phyloP scores from a whole-genome alignment of 2,329 filamentous ascomycete species.

The Hortaea sp. region DNA sequence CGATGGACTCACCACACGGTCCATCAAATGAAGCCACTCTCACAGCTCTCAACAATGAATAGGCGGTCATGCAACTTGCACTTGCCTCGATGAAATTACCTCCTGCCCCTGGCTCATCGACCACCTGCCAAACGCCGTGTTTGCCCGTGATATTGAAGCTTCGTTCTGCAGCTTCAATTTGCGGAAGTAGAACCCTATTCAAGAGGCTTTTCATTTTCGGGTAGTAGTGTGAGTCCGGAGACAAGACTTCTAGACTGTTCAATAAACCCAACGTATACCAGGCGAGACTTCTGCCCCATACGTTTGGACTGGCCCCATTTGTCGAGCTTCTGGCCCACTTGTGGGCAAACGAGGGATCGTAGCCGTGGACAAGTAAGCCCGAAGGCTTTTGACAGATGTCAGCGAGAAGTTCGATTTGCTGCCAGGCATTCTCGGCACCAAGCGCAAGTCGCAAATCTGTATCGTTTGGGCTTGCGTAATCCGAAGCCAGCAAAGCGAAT shows the following conservation, averaged over 20 bases:
- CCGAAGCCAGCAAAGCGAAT: conserved; percentile 28
- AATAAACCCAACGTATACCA: conserved; percentile 47
- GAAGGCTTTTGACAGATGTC: conserved; percentile 32
- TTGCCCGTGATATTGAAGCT: conserved; percentile 8
- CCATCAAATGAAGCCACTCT: conserved; percentile 28
- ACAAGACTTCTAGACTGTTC: conserved; percentile 37
- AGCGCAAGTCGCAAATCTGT: conserved; percentile 5
- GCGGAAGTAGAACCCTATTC: conserved; percentile 29
- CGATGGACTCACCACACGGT: conserved; percentile 14
- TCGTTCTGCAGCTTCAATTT: conserved; percentile 30
- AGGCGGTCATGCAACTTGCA: conserved; percentile 48
- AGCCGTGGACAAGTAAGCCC: conserved; percentile 44
- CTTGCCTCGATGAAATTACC: conserved; percentile 54
- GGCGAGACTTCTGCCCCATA: conserved; percentile 46
- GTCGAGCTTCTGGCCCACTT: conserved; percentile 40
- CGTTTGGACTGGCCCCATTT: conserved; percentile 42
- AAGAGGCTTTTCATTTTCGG: conserved; percentile 25
- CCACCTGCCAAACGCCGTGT: conserved; percentile 47
- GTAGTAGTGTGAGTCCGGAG: conserved; percentile 6
- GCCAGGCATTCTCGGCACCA: conserved; percentile 16
- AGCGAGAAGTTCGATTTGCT: conserved; percentile 39
- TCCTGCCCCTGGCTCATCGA: conserved; percentile 37
- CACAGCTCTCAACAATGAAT: conserved; percentile 41
- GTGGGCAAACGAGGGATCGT: conserved; percentile 40
- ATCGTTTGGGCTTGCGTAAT: conserved; percentile 4